Evolutionary conservation across 306 rosid genomes (phyloP).

Genomic region (Herpetospermum pedunculosum): DNA sequence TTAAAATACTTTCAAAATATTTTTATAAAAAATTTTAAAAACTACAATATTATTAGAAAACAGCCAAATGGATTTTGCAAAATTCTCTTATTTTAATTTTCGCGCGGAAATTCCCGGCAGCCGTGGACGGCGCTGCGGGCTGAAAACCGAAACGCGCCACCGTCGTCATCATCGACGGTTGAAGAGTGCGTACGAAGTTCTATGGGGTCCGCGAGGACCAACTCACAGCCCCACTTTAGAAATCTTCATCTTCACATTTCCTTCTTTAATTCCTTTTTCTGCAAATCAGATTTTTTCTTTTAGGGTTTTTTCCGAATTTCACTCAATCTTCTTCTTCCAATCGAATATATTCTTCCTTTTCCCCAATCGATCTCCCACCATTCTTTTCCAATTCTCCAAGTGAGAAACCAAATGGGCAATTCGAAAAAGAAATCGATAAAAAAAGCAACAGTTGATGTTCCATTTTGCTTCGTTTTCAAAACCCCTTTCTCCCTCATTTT

Average conservation of each 20-base stretch:
- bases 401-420: neutral
- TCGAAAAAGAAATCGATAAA: neutral
- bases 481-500: neutral
- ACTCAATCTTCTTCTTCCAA: slow-evolving; percentile 14
- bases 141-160: neutral
- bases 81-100: no score
- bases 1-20: no score
- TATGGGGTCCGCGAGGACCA: neutral
- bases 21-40: no score
- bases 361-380: slow-evolving; percentile 16
- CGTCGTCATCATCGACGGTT: neutral
- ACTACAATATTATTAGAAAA: no score
- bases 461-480: neutral
- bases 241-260: neutral
- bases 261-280: neutral
- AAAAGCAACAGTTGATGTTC: neutral
- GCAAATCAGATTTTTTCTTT: neutral
- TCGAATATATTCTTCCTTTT: slow-evolving; percentile 37
- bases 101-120: neutral
- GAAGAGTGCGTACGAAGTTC: neutral
- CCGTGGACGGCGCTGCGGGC: neutral
- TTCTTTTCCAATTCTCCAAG: slow-evolving; percentile 17
- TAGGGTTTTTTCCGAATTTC: slow-evolving; percentile 4
- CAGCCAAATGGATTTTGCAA: no score
- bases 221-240: neutral